Conservation (phyloP, 345 rosid species). For the Camelina hispida region DNA sequence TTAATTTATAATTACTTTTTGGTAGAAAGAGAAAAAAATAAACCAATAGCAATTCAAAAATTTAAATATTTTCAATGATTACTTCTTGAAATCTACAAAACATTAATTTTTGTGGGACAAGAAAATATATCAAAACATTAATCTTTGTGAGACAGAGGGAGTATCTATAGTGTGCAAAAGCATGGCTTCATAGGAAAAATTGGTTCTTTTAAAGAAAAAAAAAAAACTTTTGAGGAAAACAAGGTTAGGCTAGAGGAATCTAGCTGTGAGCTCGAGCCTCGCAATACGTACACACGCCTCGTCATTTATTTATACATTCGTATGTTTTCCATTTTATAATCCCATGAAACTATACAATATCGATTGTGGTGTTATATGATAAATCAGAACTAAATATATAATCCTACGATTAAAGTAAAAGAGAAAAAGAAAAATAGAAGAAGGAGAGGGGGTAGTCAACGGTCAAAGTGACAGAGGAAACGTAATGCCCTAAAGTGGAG, state of each 20-base stretch:
- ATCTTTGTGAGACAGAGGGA: too few species aligned
- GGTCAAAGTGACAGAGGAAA: constrained; percentile 49
- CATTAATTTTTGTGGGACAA: too few species aligned
- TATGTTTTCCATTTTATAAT: not conserved
- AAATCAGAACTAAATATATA: too few species aligned
- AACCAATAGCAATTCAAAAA: too few species aligned
- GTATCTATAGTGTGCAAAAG: constrained; percentile 26
- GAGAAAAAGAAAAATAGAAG: not conserved
- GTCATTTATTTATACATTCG: constrained; percentile 3
- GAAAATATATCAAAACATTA: too few species aligned
- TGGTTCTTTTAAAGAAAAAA: not conserved
- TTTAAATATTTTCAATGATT: too few species aligned
- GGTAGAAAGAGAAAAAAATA: too few species aligned
- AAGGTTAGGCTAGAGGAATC: constrained; percentile 45
- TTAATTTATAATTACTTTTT: too few species aligned
- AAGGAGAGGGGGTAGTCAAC: constrained; percentile 39
- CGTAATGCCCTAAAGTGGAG: constrained; percentile 42
- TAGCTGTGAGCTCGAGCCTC: constrained; percentile 46
- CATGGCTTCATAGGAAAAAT: constrained; percentile 24
- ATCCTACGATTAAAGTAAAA: not conserved
- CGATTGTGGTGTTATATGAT: not conserved
- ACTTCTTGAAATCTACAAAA: too few species aligned
- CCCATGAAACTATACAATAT: not conserved
- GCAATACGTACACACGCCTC: constrained; percentile 45
- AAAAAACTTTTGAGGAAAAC: constrained; percentile 38